Percentiles rank a stretch among this genome's conserved stretches.
These are phyloP conservation scores for Luffa aegyptiaca DNA, from an alignment of 306 rosid species.

Conservation along the genomic window DNA sequence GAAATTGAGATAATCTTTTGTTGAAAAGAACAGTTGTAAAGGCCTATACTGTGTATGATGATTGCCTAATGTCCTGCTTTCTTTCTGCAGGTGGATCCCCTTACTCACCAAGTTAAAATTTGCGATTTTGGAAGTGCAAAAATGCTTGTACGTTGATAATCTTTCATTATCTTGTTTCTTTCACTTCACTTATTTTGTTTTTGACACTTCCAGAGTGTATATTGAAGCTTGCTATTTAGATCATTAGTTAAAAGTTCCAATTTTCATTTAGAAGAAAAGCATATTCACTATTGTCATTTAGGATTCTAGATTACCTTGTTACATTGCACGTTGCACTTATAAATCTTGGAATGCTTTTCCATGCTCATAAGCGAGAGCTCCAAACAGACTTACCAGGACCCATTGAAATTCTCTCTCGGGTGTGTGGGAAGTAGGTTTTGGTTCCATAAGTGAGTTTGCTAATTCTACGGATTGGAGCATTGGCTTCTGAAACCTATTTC, in stretches of 20 bases:
- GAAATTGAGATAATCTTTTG: background rate
- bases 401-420: background rate
- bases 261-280: background rate
- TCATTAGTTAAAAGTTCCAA: background rate
- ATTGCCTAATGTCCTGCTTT: slow-evolving; percentile 16
- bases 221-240: background rate
- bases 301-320: background rate
- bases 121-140: slow-evolving; percentile 99
- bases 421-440: background rate
- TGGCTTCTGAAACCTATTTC: background rate
- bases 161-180: slow-evolving; percentile 10
- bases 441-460: background rate
- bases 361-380: background rate
- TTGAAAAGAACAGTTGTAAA: background rate
- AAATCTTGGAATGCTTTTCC: background rate
- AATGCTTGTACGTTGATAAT: slow-evolving; percentile 57
- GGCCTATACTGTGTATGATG: background rate
- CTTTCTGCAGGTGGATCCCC: slow-evolving; percentile 79
- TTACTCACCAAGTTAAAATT: slow-evolving; percentile 87
- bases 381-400: background rate
- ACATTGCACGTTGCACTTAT: background rate
- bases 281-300: background rate
- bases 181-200: background rate
- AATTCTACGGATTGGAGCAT: background rate
- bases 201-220: background rate